Evolutionary conservation across 2,329 filamentous ascomycete genomes (phyloP).

Genomic region (Fonsecaea multimorphosa): DNA sequence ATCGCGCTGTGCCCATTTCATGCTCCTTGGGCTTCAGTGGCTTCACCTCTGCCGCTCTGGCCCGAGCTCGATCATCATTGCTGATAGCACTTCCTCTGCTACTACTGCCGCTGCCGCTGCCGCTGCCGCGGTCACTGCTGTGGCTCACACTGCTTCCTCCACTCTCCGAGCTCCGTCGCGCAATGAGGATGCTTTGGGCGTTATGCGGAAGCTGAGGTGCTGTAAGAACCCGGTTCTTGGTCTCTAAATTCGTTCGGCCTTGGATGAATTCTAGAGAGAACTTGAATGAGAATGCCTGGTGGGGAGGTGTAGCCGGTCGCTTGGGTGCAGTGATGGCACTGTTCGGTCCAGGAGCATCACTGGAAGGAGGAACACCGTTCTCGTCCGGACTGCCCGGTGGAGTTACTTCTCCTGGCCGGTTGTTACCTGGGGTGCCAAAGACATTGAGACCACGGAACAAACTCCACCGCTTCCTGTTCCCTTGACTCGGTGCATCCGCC

Average conservation of each 20-base stretch:
- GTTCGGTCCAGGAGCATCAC: slow-evolving; percentile 24
- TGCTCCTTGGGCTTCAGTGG: slow-evolving; percentile 41
- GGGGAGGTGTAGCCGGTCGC: slow-evolving; percentile 48
- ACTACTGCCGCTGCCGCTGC: slow-evolving; percentile 2
- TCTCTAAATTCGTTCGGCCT: slow-evolving; percentile 54
- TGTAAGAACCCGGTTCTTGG: slow-evolving; percentile 60
- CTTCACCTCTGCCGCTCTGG: slow-evolving; percentile 33
- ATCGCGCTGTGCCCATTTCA: slow-evolving; percentile 56
- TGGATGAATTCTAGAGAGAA: slow-evolving; percentile 72
- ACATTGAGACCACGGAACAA: slow-evolving; percentile 55
- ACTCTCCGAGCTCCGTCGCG: slow-evolving; percentile 32
- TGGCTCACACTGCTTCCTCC: slow-evolving; percentile 12
- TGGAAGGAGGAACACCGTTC: slow-evolving; percentile 1
- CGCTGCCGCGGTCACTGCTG: slow-evolving; percentile 11
- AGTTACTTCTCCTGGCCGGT: slow-evolving; percentile 52
- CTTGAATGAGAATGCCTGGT: slow-evolving; percentile 67
- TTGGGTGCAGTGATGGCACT: slow-evolving; percentile 42
- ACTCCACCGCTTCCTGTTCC: slow-evolving; percentile 56
- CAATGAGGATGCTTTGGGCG: slow-evolving; percentile 58
- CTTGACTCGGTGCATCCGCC: slow-evolving; percentile 37
- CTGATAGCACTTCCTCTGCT: slow-evolving; percentile 21
- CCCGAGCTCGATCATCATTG: slow-evolving; percentile 28
- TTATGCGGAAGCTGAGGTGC: slow-evolving; percentile 63
- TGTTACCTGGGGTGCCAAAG: slow-evolving; percentile 53
- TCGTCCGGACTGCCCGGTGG: slow-evolving; percentile 48